Conservation (phyloP, 2,329 filamentous ascomycete genomes). For the Chrysoporthe cubensis region DNA sequence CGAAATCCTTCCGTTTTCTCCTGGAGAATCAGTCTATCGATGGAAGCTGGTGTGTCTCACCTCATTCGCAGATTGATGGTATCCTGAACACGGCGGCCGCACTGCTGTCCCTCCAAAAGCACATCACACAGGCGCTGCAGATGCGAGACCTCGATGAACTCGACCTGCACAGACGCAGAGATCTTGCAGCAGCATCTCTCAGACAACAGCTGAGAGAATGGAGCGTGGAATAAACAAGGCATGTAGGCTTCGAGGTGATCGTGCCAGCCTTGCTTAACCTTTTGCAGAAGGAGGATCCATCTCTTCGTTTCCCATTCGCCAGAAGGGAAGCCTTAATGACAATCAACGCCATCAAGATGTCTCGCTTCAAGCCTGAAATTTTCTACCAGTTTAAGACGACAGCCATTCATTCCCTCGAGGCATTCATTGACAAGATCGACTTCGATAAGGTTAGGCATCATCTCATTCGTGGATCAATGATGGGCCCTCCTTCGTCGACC, state of each 20-base stretch:
- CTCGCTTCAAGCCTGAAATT: not conserved
- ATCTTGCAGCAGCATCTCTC: too few relatives aligned
- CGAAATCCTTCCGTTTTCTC: too few relatives aligned
- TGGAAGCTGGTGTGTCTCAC: too few relatives aligned
- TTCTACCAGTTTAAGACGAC: not conserved
- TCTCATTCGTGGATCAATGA: not conserved
- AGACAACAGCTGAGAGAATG: not conserved
- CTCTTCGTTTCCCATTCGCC: not conserved
- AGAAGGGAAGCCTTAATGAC: not conserved
- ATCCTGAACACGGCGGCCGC: too few relatives aligned
- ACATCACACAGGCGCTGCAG: too few relatives aligned
- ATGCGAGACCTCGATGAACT: too few relatives aligned
- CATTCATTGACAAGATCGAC: not conserved
- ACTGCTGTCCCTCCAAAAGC: too few relatives aligned
- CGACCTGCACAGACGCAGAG: too few relatives aligned
- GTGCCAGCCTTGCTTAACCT: not conserved
- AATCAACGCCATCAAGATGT: not conserved
- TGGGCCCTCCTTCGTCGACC: not conserved
- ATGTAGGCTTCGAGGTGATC: not conserved
- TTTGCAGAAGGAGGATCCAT: not conserved
- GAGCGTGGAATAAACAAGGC: too few relatives aligned
- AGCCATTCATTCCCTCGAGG: not conserved
- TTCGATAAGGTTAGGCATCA: not conserved
- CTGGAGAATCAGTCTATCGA: too few relatives aligned
- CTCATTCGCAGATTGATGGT: too few relatives aligned